Evolutionary conservation across 306 rosid species (phyloP).

Genomic region (Morella rubra): DNA sequence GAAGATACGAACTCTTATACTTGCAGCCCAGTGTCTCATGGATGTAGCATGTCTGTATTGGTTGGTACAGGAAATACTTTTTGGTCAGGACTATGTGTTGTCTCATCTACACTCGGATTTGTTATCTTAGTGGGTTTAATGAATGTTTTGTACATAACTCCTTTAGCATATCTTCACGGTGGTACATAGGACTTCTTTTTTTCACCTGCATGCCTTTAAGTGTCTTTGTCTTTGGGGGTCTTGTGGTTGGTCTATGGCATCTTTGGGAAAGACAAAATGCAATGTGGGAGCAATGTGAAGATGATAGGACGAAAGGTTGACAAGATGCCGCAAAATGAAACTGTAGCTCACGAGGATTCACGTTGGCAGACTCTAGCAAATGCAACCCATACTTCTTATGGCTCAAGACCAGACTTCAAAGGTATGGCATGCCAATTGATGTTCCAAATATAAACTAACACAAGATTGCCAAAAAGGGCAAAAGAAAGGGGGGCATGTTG

Average conservation of each 20-base stretch:
- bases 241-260: constrained; percentile 67
- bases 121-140: constrained; percentile 48
- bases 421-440: constrained; percentile 37
- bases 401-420: constrained; percentile 75
- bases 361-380: constrained; percentile 23
- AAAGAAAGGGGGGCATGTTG: not conserved
- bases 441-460: constrained; percentile 9
- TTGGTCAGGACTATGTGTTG: constrained; percentile 80
- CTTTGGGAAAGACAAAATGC: constrained; percentile 55
- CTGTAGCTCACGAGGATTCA: constrained; percentile 31
- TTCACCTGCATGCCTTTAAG: constrained; percentile 65
- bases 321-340: constrained; percentile 23
- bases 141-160: constrained; percentile 60
- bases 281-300: constrained; percentile 25
- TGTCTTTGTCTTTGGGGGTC: constrained; percentile 73
- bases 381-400: constrained; percentile 49
- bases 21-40: constrained; percentile 43
- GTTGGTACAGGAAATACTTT: constrained; percentile 75
- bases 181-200: constrained; percentile 81
- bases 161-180: constrained; percentile 53
- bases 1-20: constrained; percentile 37
- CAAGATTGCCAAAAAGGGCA: not conserved
- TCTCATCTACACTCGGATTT: constrained; percentile 66
- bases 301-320: constrained; percentile 22
- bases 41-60: constrained; percentile 61